phyloP scores from a whole-genome alignment of 208 protist species.

The Porcisia deanei region DNA sequence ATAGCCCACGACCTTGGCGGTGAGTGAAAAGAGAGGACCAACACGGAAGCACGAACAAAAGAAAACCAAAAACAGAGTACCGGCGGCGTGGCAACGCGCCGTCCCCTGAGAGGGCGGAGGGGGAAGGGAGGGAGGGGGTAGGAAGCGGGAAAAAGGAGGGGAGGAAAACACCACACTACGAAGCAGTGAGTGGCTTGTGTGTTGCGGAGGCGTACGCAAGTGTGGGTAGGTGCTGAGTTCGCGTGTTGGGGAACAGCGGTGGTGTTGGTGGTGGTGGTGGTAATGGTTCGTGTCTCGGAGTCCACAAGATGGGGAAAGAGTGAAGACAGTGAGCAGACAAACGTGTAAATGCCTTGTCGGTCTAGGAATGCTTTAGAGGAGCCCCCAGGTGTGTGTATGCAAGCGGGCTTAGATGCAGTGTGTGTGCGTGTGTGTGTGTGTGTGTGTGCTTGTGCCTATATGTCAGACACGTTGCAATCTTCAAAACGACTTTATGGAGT shows the following conservation, averaged over 20 bases:
- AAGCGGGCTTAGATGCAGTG: not conserved
- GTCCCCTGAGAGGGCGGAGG: not conserved
- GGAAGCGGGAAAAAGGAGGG: not conserved
- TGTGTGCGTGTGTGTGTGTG: not conserved
- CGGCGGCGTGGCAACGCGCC: not conserved
- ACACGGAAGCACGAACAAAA: not conserved
- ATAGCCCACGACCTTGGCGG: not conserved
- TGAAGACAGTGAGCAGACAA: not conserved
- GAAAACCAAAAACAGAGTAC: not conserved
- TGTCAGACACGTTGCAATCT: not conserved
- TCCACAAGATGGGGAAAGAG: not conserved
- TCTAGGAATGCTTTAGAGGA: not conserved
- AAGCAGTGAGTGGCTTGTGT: not conserved
- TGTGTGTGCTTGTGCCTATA: not conserved
- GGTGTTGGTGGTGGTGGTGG: not conserved
- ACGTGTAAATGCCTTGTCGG: not conserved
- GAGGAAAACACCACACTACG: not conserved
- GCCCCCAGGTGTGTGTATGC: not conserved
- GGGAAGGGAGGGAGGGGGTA: not conserved
- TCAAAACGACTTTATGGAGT: not conserved
- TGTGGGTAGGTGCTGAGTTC: not conserved
- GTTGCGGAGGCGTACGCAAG: not conserved
- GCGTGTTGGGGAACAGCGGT: not conserved
- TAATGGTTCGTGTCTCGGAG: not conserved
- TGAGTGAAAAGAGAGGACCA: not conserved